Conservation (phyloP, 2,329 filamentous ascomycete species). For the Fusarium coffeatum region DNA sequence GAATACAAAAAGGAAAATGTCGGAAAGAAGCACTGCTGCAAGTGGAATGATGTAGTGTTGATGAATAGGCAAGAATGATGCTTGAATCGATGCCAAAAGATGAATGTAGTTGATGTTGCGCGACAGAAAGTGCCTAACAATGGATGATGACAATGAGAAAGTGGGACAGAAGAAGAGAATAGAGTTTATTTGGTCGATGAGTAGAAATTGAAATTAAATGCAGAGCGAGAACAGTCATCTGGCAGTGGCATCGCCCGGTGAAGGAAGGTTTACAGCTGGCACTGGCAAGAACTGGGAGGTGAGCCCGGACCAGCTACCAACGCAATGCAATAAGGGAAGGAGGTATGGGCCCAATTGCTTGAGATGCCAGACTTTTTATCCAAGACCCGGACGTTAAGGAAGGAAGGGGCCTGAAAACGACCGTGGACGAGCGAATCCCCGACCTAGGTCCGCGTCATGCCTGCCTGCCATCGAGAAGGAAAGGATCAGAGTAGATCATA, state of each 20-base stretch:
- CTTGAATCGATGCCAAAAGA: conserved; percentile 26
- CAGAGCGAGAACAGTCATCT: not conserved
- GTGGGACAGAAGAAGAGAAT: conserved; percentile 27
- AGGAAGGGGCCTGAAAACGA: not conserved
- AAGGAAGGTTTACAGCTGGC: conserved; percentile 4
- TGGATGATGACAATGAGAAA: conserved; percentile 8
- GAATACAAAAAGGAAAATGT: conserved; percentile 26
- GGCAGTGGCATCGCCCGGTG: not conserved
- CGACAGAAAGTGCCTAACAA: conserved; percentile 16
- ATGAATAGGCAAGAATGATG: conserved; percentile 42
- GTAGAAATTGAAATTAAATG: conserved; percentile 1
- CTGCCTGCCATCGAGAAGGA: not conserved
- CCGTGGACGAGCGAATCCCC: not conserved
- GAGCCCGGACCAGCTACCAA: not conserved
- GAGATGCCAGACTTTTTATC: not conserved
- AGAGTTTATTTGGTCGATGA: not conserved
- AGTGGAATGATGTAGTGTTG: conserved; percentile 26
- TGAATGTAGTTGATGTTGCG: conserved; percentile 6
- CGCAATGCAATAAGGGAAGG: not conserved
- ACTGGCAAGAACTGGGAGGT: conserved; percentile 17
- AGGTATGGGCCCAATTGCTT: not conserved
- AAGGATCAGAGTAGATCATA: not conserved
- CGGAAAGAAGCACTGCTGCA: conserved; percentile 33
- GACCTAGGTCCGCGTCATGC: not conserved
- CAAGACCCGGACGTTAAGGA: not conserved